These are phyloP conservation scores for Xylariaceae sp. DNA, from an alignment of 2,329 filamentous ascomycete genomes.

Conservation along the genomic window DNA sequence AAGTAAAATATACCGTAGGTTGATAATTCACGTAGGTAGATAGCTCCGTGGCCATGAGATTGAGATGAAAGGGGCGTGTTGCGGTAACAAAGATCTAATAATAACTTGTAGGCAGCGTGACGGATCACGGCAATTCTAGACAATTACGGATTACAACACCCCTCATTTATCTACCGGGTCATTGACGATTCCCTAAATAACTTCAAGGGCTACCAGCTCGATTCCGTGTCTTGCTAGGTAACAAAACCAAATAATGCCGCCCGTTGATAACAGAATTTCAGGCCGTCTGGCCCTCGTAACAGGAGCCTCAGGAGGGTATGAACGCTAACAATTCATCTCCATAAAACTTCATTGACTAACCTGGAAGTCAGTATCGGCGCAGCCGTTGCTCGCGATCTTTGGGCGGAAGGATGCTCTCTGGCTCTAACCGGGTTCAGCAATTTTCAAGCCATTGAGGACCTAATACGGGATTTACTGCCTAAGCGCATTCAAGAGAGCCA, in stretches of 20 bases:
- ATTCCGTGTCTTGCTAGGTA: too few relatives aligned
- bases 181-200: not conserved
- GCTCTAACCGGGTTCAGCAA: constrained; percentile 33
- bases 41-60: too few relatives aligned
- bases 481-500: constrained; percentile 28
- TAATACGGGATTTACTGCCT: constrained; percentile 27
- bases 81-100: not conserved
- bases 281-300: constrained; percentile 35
- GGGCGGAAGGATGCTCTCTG: constrained; percentile 33
- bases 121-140: not conserved
- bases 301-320: constrained; percentile 34
- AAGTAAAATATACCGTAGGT: too few relatives aligned
- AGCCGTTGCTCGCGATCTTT: constrained; percentile 32
- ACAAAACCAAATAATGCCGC: constrained; percentile 20
- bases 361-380: constrained; percentile 31
- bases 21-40: too few relatives aligned
- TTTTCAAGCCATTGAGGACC: constrained; percentile 26
- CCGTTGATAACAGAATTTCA: constrained; percentile 32
- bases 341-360: not conserved
- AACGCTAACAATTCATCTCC: not conserved
- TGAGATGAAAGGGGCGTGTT: too few relatives aligned
- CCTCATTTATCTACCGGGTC: constrained; percentile 1
- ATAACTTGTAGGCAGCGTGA: not conserved
- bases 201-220: too few relatives aligned
- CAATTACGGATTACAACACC: not conserved